Conservation (phyloP, 2,329 filamentous ascomycete species). For the Pyricularia grisea region DNA sequence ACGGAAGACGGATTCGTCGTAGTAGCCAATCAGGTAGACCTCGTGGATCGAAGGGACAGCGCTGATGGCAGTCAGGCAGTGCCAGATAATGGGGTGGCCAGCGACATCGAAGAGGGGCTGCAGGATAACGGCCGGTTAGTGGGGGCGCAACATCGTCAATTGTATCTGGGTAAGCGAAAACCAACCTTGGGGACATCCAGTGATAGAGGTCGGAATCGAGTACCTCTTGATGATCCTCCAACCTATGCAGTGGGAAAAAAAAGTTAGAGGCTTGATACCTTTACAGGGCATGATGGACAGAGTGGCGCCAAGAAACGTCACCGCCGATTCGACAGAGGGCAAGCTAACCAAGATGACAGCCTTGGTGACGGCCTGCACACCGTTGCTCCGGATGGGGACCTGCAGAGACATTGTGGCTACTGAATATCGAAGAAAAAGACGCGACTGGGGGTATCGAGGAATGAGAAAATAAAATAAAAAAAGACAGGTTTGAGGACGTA, state of each 20-base stretch:
- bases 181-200: conserved; percentile 89
- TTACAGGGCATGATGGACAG: not conserved
- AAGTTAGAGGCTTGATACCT: not conserved
- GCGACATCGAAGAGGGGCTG: conserved; percentile 97
- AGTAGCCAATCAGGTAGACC: conserved; percentile 97
- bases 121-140: conserved; percentile 4
- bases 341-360: conserved; percentile 79
- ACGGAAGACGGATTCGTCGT: conserved; percentile 92
- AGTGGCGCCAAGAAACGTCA: not conserved
- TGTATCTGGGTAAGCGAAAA: conserved; percentile 8
- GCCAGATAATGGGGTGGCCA: conserved; percentile 96
- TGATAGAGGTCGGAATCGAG: conserved; percentile 87
- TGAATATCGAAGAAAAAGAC: not conserved
- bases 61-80: conserved; percentile 85
- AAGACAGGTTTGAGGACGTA: not conserved
- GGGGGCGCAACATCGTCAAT: not conserved
- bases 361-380: conserved; percentile 61
- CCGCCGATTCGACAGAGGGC: conserved; percentile 5
- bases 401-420: conserved; percentile 41
- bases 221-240: conserved; percentile 89
- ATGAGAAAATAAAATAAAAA: not conserved
- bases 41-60: conserved; percentile 88
- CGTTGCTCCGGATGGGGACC: conserved; percentile 43
- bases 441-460: not conserved
- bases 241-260: conserved; percentile 46